phyloP scores from a whole-genome alignment of 2,329 filamentous ascomycete genomes.

The Penicillium sp. region DNA sequence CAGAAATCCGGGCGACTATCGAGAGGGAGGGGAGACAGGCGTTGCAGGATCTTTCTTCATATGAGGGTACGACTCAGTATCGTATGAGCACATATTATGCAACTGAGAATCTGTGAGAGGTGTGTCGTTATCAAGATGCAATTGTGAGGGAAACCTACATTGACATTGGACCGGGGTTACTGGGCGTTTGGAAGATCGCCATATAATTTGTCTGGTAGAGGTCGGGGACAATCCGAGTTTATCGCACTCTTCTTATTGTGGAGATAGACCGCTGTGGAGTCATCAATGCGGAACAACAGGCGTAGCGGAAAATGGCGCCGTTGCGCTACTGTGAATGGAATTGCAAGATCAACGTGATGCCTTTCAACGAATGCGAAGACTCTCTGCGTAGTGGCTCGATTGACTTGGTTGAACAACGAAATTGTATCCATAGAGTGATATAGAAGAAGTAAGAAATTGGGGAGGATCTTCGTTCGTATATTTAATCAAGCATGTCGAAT shows the following conservation, averaged over 20 bases:
- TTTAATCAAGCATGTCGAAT: too few relatives aligned
- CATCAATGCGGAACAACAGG: neutral
- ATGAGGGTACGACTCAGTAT: constrained; percentile 62
- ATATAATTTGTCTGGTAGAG: constrained; percentile 8
- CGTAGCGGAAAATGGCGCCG: neutral
- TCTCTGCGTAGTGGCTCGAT: too few relatives aligned
- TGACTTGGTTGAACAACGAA: too few relatives aligned
- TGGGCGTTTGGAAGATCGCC: neutral
- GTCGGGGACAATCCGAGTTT: constrained; percentile 6
- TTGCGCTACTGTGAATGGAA: neutral
- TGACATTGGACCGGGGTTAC: neutral
- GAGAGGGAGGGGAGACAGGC: constrained; percentile 59
- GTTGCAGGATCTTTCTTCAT: constrained; percentile 55
- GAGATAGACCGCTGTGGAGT: constrained; percentile 8
- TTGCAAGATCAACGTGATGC: too few relatives aligned
- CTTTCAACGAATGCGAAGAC: too few relatives aligned
- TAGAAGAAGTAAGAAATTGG: too few relatives aligned
- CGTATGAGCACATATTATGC: constrained; percentile 60
- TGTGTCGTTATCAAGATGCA: neutral
- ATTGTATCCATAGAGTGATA: too few relatives aligned
- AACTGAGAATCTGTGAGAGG: constrained; percentile 19
- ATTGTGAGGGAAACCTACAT: neutral
- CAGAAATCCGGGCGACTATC: constrained; percentile 55
- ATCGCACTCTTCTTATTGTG: neutral
- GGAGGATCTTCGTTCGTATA: too few relatives aligned